Percentiles rank a stretch among this genome's conserved stretches.
These are phyloP conservation scores for Solanum paucissectum DNA, from an alignment of 257 asterid species.

Conservation along the genomic window DNA sequence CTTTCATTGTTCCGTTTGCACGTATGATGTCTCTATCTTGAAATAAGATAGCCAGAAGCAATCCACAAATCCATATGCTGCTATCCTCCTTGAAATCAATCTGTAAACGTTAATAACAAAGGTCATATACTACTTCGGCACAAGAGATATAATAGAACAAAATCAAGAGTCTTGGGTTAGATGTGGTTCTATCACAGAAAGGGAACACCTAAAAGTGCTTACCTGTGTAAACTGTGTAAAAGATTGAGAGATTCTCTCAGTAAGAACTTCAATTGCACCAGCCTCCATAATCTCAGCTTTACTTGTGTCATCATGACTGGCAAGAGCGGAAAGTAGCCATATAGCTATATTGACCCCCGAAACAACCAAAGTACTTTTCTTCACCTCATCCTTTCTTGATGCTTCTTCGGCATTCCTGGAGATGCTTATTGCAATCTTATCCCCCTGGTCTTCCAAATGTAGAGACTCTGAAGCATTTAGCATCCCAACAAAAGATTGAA, in stretches of 20 bases:
- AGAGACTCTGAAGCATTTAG: conserved; percentile 39
- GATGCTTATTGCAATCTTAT: conserved; percentile 50
- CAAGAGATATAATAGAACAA: background rate
- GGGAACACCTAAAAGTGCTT: background rate
- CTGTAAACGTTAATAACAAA: conserved; percentile 23
- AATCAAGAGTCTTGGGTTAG: background rate
- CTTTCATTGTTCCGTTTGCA: conserved; percentile 71
- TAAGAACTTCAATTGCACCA: conserved; percentile 87
- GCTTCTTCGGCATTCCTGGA: conserved; percentile 50
- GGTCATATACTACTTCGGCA: background rate
- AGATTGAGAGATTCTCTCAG: conserved; percentile 66
- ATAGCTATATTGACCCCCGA: conserved; percentile 62
- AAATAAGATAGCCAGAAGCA: conserved; percentile 67
- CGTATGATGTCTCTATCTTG: conserved; percentile 87
- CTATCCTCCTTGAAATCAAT: conserved; percentile 76
- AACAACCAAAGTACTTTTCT: conserved; percentile 61
- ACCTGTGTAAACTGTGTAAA: conserved; percentile 65
- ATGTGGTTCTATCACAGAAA: background rate
- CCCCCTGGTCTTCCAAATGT: conserved; percentile 38
- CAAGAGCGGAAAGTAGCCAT: conserved; percentile 89
- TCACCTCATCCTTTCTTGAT: conserved; percentile 24
- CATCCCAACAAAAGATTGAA: conserved; percentile 80
- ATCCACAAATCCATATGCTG: conserved; percentile 78
- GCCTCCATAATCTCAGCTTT: conserved; percentile 80
- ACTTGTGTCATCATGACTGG: conserved; percentile 59